phyloP scores from a whole-genome alignment of 257 asterid genomes.

The Solanum sejunctum region DNA sequence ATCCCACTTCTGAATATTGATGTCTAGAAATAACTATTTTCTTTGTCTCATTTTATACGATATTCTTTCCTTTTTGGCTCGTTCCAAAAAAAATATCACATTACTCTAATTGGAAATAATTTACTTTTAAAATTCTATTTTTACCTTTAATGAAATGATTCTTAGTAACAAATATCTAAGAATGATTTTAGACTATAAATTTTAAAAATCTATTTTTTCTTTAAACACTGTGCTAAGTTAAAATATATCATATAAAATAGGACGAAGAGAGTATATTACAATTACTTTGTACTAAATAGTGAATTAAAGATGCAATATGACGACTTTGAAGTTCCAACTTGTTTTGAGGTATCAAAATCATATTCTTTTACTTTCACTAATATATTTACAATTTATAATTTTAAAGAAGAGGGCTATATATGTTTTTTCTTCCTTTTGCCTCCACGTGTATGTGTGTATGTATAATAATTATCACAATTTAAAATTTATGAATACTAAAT shows the following conservation, averaged over 20 bases:
- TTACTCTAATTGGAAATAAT: too few species aligned
- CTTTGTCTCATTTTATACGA: too few species aligned
- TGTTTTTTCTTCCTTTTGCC: not conserved
- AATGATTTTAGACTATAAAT: too few species aligned
- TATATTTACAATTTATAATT: not conserved
- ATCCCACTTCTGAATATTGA: not conserved
- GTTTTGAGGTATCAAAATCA: not conserved
- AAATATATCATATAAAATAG: too few species aligned
- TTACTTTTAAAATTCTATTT: too few species aligned
- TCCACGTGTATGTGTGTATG: too few species aligned
- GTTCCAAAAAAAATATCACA: too few species aligned
- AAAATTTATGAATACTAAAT: not conserved
- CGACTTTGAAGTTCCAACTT: not conserved
- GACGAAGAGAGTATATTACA: not conserved
- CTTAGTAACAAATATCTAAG: too few species aligned
- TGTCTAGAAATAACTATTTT: not conserved
- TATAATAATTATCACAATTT: not conserved
- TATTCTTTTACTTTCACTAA: not conserved
- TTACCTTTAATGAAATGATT: too few species aligned
- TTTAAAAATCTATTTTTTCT: too few species aligned
- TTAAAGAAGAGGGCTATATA: not conserved
- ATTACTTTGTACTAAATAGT: not conserved
- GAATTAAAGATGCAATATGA: not conserved
- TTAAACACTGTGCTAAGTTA: too few species aligned
- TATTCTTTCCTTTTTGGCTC: too few species aligned